Percentiles rank a stretch among this genome's conserved stretches.
Evolutionary conservation across 2,329 filamentous ascomycete genomes (phyloP).

Genomic region (Curvularia sp.): DNA sequence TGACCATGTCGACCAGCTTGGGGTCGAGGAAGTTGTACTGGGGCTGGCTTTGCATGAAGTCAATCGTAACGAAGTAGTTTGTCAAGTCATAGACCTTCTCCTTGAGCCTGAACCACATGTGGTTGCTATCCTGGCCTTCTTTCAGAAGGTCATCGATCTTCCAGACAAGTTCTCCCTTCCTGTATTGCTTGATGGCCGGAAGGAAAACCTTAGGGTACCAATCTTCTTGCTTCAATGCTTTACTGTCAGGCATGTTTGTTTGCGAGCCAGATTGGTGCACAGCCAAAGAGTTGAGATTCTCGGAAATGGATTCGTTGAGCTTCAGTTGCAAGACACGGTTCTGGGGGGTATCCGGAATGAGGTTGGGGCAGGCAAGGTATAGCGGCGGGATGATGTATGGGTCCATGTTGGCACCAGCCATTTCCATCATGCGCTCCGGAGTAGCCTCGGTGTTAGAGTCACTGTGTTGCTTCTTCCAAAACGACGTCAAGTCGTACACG

Average conservation of each 20-base stretch:
- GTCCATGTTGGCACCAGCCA: constrained; percentile 80
- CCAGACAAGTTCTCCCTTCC: constrained; percentile 85
- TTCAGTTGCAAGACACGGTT: constrained; percentile 63
- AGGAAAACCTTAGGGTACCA: constrained; percentile 83
- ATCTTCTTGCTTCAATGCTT: constrained; percentile 64
- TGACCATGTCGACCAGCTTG: constrained; percentile 71
- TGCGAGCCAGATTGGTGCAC: constrained; percentile 73
- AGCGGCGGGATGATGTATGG: constrained; percentile 86
- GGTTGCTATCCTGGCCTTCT: constrained; percentile 71
- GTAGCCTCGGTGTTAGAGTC: constrained; percentile 69
- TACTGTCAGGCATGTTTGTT: constrained; percentile 61
- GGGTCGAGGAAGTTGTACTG: constrained; percentile 75
- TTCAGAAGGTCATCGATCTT: constrained; percentile 64
- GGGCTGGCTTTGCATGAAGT: constrained; percentile 62
- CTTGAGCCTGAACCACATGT: constrained; percentile 81
- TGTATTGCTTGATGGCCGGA: constrained; percentile 82
- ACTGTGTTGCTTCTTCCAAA: constrained; percentile 85
- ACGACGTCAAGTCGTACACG: constrained; percentile 91
- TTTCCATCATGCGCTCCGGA: constrained; percentile 71
- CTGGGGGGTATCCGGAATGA: constrained; percentile 60
- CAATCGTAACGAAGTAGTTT: constrained; percentile 83
- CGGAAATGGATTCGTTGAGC: constrained; percentile 65
- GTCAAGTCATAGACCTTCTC: constrained; percentile 85
- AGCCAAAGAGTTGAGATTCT: constrained; percentile 59
- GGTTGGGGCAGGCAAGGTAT: constrained; percentile 72